Evolutionary conservation across 257 asterid genomes (phyloP), one percentile per base, ranked within the genome.

Genomic region (Phtheirospermum japonicum): DNA sequence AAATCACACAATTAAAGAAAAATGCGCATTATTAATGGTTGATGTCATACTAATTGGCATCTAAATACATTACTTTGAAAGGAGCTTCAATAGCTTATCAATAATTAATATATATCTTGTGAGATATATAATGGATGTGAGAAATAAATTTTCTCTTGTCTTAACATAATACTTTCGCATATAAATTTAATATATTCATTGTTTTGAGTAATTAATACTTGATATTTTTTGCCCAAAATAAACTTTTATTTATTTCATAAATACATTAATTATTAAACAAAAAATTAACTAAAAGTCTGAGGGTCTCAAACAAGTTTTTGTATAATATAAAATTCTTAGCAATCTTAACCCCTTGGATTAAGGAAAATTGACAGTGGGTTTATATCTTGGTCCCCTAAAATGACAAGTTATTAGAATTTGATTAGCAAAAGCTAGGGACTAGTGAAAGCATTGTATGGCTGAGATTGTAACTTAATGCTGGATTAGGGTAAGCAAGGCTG

Each of bases 401-500:
- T 5, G 13, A 61, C 23, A 63, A 31, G 64, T 53, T 61, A 39
- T 49, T 59, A 9, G 61, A 60, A 11, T 50, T 59, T 36, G 56
- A 69, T 63, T 70, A 37, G 36, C 56, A 59, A 60, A 23, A 23
- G 28, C 28, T 23, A 23, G 3, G 3, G 28, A 23, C 28, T 54
- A 68, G 45, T 31, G 68, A 61, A 55, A 54, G 69, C 20, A 18
- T 23, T 54, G 28, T 54, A 14, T 36, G 28, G 52, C 48, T 26
- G 6, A 48, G 4, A 63, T 33, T 16, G 10, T 9, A 17, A 43
- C 64, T 57, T 33, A 34, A 49, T 52, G 31, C 59, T 57, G 18
- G 28, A 63, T 70, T 70, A 46, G 56, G 75, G 28, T 55, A 39
- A 34, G 34, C 65, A 70, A 4, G 37, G 46, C 68, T 46, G 58